These are phyloP conservation scores for Nemophila menziesii DNA, from an alignment of 257 asterid genomes.

Conservation along the genomic window DNA sequence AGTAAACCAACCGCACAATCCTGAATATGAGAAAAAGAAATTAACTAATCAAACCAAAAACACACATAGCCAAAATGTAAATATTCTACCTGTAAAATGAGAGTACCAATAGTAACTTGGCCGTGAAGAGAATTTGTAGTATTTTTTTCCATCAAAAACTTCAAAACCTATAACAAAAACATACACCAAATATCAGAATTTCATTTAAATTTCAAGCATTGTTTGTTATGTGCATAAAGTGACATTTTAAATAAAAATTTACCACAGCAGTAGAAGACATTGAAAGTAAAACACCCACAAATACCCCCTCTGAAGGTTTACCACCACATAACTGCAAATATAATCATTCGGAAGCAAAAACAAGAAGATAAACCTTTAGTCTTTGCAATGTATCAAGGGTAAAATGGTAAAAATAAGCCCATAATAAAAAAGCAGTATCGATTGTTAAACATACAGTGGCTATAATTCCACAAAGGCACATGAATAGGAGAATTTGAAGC, in stretches of 20 bases:
- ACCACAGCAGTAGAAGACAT: slow-evolving; percentile 99
- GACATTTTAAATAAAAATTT: slow-evolving; percentile 13
- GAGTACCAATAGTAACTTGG: slow-evolving; percentile 94
- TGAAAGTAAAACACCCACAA: slow-evolving; percentile 90
- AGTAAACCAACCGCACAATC: slow-evolving; percentile 99
- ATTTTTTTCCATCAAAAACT: slow-evolving; percentile 85
- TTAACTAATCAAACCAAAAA: neutral
- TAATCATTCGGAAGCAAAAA: slow-evolving; percentile 7
- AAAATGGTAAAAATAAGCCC: slow-evolving; percentile 8
- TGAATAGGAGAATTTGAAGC: slow-evolving; percentile 81
- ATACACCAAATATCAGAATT: slow-evolving; percentile 1
- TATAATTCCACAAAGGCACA: slow-evolving; percentile 89
- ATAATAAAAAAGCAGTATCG: slow-evolving; percentile 1
- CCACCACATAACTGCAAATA: slow-evolving; percentile 87
- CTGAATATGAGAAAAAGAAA: slow-evolving; percentile 29
- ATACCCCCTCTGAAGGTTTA: slow-evolving; percentile 87
- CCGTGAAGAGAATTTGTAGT: slow-evolving; percentile 85
- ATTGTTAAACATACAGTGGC: slow-evolving; percentile 50
- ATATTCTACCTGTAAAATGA: slow-evolving; percentile 73
- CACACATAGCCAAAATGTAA: slow-evolving; percentile 1
- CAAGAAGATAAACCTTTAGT: neutral
- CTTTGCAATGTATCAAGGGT: neutral
- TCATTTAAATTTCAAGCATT: neutral
- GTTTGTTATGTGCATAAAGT: slow-evolving; percentile 19
- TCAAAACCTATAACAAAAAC: slow-evolving; percentile 23